A percentile compares a stretch with the other conserved stretches of the same genome.
Conservation (phyloP, 2,329 filamentous ascomycete genomes). For the Phialocephala sp. region DNA sequence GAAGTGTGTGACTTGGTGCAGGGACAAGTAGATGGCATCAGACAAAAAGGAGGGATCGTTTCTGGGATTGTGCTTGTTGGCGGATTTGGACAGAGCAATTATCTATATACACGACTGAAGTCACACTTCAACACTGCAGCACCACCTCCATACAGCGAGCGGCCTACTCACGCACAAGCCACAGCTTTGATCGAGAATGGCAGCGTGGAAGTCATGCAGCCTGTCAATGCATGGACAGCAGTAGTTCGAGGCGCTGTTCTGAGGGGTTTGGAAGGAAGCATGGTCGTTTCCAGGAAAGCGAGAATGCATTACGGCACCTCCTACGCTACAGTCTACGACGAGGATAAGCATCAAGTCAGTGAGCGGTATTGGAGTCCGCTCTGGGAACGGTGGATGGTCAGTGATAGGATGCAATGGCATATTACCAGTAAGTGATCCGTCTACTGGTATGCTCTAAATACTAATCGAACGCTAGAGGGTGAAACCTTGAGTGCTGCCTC, state of each 20-base stretch:
- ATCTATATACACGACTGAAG: slow-evolving; percentile 74
- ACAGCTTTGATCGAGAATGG: slow-evolving; percentile 54
- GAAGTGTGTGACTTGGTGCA: slow-evolving; percentile 72
- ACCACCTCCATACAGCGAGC: slow-evolving; percentile 66
- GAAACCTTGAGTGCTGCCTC: slow-evolving; percentile 75
- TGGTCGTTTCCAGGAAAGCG: slow-evolving; percentile 76
- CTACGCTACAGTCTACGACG: slow-evolving; percentile 82
- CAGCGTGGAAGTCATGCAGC: slow-evolving; percentile 80
- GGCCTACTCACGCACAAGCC: slow-evolving; percentile 67
- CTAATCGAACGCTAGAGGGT: slow-evolving; percentile 54
- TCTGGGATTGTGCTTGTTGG: slow-evolving; percentile 82
- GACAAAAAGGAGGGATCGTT: slow-evolving; percentile 65
- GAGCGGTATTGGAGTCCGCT: slow-evolving; percentile 81
- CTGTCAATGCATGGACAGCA: slow-evolving; percentile 81
- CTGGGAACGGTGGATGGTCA: slow-evolving; percentile 85
- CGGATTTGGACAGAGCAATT: slow-evolving; percentile 81
- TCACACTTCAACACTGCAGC: slow-evolving; percentile 63
- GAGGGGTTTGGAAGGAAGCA: slow-evolving; percentile 76
- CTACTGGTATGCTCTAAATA: neutral
- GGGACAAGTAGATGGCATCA: slow-evolving; percentile 68
- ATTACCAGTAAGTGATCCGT: slow-evolving; percentile 61
- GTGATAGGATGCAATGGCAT: slow-evolving; percentile 85
- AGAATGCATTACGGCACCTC: slow-evolving; percentile 77
- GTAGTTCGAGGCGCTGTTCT: slow-evolving; percentile 80
- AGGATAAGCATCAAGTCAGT: slow-evolving; percentile 72